Conservation (phyloP, 2,329 filamentous ascomycete genomes). For the Aspergillus novofumigatus region DNA sequence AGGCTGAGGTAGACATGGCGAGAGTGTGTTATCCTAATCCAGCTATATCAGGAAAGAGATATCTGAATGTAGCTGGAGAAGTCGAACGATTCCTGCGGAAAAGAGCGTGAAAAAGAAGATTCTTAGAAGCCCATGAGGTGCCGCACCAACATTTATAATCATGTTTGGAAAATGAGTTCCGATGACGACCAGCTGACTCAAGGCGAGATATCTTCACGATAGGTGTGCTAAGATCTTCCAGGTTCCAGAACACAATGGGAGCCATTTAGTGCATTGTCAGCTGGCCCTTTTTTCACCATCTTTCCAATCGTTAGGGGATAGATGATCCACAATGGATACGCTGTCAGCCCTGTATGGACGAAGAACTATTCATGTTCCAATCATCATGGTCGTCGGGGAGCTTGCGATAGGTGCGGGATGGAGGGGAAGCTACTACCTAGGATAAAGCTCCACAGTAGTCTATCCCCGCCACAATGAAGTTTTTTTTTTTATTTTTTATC, state of each 20-base stretch:
- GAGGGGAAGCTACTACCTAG: not conserved
- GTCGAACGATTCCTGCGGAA: not conserved
- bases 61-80: not conserved
- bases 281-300: not conserved
- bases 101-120: not conserved
- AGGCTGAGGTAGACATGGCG: constrained; percentile 32
- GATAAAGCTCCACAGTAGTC: not conserved
- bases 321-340: not conserved
- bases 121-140: not conserved
- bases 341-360: not conserved
- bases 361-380: not conserved
- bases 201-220: not conserved
- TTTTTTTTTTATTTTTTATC: not conserved
- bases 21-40: not conserved
- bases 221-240: not conserved
- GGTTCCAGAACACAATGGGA: not conserved
- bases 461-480: not conserved
- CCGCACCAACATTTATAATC: not conserved
- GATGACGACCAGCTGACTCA: not conserved
- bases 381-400: not conserved
- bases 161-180: not conserved
- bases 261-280: not conserved
- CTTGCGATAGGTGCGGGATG: not conserved
- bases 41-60: not conserved
- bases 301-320: not conserved